Evolutionary conservation across 2,329 filamentous ascomycete species (phyloP), one percentile per base, ranked within the genome.

Genomic region (Ophiostoma triangulosporum): DNA sequence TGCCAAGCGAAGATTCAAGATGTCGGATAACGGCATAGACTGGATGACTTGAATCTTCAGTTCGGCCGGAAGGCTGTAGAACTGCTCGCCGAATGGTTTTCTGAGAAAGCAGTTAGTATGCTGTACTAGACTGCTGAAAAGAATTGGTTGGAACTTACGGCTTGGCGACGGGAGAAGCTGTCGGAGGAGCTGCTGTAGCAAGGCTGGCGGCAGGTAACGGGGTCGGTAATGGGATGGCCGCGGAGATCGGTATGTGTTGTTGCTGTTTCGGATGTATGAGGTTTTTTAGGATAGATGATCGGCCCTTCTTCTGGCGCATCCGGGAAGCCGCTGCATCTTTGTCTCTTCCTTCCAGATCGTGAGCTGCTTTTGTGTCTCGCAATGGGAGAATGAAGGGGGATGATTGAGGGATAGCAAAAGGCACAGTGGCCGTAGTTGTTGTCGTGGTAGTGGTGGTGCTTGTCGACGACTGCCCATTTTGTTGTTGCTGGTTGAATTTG

Each of bases 11-110:
- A 84, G 69, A 56, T 73, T 80, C 31, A 84, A 69, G 15, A 83
- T 69, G 56, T 81, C 78, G 31, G 76, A 75, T 35, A 84, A 70
- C 1, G 80, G 77, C 27, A 84, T 68, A 1, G 73, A 73, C 3
- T 77, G 73, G 50, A 83, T 75, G 57, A 84, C 75, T 60, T 83
- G 77, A 24, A 81, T 73, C 63, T 83, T 79, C 46, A 84, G 65
- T 64, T 84, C 80, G 56, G 73, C 78, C 2, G 80, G 80, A 6
- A 84, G 66, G 29, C 67, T 68, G 22, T 76, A 66, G 57, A 84
- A 81, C n/a, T 79, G 68, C 50, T 77, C 71, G 55, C 78, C 74
- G 82, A 73, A 1, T 75, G 36, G 14, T 33, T 33, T 22, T 24
- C 46, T 48, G n/a, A 15, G 6, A 20, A 32, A 7, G n/a, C 6